Evolutionary conservation across 208 protist species (phyloP).

Genomic region (Phytomonas sp.): DNA sequence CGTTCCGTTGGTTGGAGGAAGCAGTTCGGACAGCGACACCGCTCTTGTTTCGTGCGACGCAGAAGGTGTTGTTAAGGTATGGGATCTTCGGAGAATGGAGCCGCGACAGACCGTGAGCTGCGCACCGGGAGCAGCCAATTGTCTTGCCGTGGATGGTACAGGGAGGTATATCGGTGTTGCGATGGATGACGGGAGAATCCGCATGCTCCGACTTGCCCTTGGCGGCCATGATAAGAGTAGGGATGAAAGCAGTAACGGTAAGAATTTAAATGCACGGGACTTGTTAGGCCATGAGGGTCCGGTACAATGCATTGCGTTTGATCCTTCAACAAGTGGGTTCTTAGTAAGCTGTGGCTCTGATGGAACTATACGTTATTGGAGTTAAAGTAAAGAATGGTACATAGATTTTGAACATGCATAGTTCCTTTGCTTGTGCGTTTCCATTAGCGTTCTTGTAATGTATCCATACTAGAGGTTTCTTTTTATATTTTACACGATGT

Average conservation of each 20-base stretch:
- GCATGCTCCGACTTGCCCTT: neutral
- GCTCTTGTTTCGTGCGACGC: constrained; percentile 88
- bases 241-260: constrained; percentile 84
- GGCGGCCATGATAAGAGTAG: neutral
- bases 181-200: constrained; percentile 89
- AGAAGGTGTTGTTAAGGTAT: constrained; percentile 87
- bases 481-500: constrained; percentile 9
- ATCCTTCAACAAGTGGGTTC: constrained; percentile 55
- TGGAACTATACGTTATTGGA: constrained; percentile 80
- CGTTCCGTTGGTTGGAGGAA: constrained; percentile 8
- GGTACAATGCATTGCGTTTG: constrained; percentile 87
- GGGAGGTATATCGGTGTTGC: constrained; percentile 86
- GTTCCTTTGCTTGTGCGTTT: constrained; percentile 4
- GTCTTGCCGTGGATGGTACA: constrained; percentile 52
- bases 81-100: constrained; percentile 73
- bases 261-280: constrained; percentile 62
- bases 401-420: neutral
- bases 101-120: constrained; percentile 43
- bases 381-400: constrained; percentile 15
- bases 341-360: constrained; percentile 81
- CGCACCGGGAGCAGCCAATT: constrained; percentile 71
- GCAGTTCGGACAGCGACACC: constrained; percentile 17
- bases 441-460: neutral
- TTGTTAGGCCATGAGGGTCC: constrained; percentile 69
- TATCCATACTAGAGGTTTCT: constrained; percentile 1